phyloP scores from a whole-genome alignment of 306 rosid species.

The Quercus dentata region DNA sequence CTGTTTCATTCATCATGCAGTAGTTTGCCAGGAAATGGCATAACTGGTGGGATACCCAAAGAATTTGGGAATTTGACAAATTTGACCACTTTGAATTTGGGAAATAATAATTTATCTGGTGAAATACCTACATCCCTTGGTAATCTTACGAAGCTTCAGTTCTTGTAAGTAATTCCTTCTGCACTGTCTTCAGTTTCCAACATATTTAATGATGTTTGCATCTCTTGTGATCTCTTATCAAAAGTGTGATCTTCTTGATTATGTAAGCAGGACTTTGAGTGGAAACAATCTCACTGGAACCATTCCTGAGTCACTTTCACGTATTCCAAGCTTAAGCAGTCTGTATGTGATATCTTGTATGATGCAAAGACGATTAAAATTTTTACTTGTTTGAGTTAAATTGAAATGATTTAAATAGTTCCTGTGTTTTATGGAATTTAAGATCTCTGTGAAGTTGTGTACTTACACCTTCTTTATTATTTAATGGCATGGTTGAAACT shows the following conservation, averaged over 20 bases:
- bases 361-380: constrained; percentile 1
- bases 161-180: constrained; percentile 65
- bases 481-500: constrained; percentile 34
- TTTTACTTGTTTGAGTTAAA: background rate
- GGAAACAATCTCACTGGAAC: constrained; percentile 70
- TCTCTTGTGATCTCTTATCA: constrained; percentile 20
- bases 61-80: constrained; percentile 74
- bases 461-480: constrained; percentile 7
- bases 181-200: constrained; percentile 3
- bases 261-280: constrained; percentile 72
- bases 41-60: constrained; percentile 71
- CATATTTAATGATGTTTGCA: constrained; percentile 8
- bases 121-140: constrained; percentile 86
- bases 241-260: constrained; percentile 15
- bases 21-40: constrained; percentile 78
- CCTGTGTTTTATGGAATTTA: background rate
- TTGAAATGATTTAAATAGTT: background rate
- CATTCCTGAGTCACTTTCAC: constrained; percentile 76
- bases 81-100: constrained; percentile 76
- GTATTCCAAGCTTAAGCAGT: constrained; percentile 53
- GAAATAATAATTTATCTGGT: constrained; percentile 66
- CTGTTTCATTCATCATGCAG: constrained; percentile 43
- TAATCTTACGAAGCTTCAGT: constrained; percentile 68
- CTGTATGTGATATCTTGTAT: constrained; percentile 55
- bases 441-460: background rate